A percentile compares a stretch with the other conserved stretches of the same genome.
These are phyloP conservation scores for Spergularia marina DNA, from an alignment of 148 eudicot genomes.

Conservation along the genomic window DNA sequence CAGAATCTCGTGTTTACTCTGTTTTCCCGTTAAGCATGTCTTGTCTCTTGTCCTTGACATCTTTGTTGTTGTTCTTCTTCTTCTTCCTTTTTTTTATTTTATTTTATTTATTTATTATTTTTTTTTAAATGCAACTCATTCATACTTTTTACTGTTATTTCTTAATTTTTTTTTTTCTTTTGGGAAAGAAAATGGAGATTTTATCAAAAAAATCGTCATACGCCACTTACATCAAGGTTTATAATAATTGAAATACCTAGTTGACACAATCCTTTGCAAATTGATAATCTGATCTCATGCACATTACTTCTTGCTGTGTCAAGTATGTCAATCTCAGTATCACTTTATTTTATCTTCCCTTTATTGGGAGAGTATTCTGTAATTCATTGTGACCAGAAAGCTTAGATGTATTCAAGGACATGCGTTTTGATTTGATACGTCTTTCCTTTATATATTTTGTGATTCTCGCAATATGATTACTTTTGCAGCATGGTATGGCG, in stretches of 20 bases:
- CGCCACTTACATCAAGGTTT: too few species aligned
- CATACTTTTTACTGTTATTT: too few species aligned
- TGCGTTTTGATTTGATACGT: neutral
- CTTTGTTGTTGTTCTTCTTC: neutral
- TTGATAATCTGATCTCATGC: too few species aligned
- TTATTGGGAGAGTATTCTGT: neutral
- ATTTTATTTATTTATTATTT: too few species aligned
- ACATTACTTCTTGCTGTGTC: neutral
- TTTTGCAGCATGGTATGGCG: conserved; percentile 45
- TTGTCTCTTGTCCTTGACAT: neutral
- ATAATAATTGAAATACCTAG: too few species aligned
- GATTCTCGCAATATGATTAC: neutral
- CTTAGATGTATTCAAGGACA: neutral
- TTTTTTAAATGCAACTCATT: too few species aligned
- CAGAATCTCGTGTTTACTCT: neutral
- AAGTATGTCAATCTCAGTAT: neutral
- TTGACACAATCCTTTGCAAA: too few species aligned
- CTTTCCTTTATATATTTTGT: neutral
- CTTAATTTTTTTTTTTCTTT: too few species aligned
- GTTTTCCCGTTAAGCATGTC: too few species aligned
- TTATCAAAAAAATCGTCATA: too few species aligned
- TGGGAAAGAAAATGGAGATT: too few species aligned
- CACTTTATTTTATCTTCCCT: conserved; percentile 4
- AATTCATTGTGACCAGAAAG: neutral
- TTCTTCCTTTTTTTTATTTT: too few species aligned